Base-by-base conservation (phyloP, 2,329 filamentous ascomycete genomes). In the Exophiala bonariae region DNA sequence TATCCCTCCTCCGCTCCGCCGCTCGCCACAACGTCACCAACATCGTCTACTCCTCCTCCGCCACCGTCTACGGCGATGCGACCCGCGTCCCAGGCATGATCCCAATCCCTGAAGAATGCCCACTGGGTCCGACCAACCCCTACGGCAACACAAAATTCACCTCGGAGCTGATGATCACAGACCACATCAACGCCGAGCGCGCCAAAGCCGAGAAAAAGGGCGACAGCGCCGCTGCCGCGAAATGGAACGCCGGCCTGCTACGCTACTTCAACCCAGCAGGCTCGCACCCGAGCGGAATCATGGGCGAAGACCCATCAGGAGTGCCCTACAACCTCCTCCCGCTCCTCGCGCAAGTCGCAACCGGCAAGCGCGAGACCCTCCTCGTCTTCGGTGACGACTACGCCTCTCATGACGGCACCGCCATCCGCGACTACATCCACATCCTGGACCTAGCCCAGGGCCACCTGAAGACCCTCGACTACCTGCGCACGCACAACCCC, bases 181-280 rank as follows among this genome's bases (percentile, higher is more conserved):
- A 99, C 71, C 83, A 89, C 62, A 81, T 97, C 70, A 85, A 87
- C 49, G 87, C 92, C 14, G 85, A 96, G 76, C 86, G 92, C 61
- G 86, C 81, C 69, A 91, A 89, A 61, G 78, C 84, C 47, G 80
- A 83, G 72, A 96, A 95, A 77, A 83, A 79, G 13, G 88, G 87
- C 55, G 85, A 92, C 70, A 72, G 78, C 22, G 82, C 75, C 71
- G 78, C 82, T 28, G 83, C 75, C 46, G 82, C 89, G 63, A 83
- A 89, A 63, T 97, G 89, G 89, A 97, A 97, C 70, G 93, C 82
- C 47, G 93, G 92, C 33, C 77, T 97, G 57, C 79, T 99, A 61
- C 83, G 93, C 61, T 99, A 99, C 77, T 99, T 99, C 78, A 99
- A 99, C 79, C 93, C 93, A 22, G 89, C 87, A 48, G 93, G 93